Evolutionary conservation across 352 stramenopile genomes (phyloP).

Genomic region (Phytophthora brassicae): DNA sequence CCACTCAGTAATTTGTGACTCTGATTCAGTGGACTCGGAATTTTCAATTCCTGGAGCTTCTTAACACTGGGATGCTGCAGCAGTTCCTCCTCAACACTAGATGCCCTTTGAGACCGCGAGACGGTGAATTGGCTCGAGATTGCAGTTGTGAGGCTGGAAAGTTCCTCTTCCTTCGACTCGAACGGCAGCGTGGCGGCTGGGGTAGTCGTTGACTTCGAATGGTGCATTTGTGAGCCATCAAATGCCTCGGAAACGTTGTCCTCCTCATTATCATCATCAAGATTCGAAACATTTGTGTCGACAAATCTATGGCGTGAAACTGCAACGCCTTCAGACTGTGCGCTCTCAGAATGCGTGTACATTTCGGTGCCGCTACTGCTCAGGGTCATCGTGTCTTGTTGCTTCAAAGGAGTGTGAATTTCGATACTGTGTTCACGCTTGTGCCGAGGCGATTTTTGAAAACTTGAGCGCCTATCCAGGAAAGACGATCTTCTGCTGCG

Average conservation of each 20-base stretch:
- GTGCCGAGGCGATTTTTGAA: slow-evolving; percentile 29
- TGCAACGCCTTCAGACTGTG: not conserved
- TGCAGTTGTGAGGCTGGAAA: not conserved
- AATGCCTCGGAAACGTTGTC: slow-evolving; percentile 5
- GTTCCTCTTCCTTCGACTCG: not conserved
- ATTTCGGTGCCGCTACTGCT: not conserved
- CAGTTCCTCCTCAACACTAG: slow-evolving; percentile 11
- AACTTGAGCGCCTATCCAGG: slow-evolving; percentile 22
- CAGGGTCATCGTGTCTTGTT: slow-evolving; percentile 1
- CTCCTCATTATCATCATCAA: slow-evolving; percentile 9
- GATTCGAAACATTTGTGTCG: slow-evolving; percentile 3
- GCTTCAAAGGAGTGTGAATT: slow-evolving; percentile 33
- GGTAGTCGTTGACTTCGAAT: not conserved
- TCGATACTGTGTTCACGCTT: slow-evolving; percentile 32
- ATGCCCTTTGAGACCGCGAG: slow-evolving; percentile 1
- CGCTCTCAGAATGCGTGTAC: not conserved
- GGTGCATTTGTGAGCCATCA: slow-evolving; percentile 31
- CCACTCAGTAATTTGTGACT: slow-evolving; percentile 9
- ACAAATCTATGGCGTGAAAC: slow-evolving; percentile 17
- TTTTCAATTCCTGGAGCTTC: slow-evolving; percentile 23
- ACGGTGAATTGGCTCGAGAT: slow-evolving; percentile 3
- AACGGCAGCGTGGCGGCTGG: not conserved
- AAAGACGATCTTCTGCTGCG: slow-evolving; percentile 15
- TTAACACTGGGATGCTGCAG: slow-evolving; percentile 6
- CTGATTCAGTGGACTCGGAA: slow-evolving; percentile 13